Base-by-base conservation (phyloP, 305 asterid genomes). In the Rubia tinctorum region DNA sequence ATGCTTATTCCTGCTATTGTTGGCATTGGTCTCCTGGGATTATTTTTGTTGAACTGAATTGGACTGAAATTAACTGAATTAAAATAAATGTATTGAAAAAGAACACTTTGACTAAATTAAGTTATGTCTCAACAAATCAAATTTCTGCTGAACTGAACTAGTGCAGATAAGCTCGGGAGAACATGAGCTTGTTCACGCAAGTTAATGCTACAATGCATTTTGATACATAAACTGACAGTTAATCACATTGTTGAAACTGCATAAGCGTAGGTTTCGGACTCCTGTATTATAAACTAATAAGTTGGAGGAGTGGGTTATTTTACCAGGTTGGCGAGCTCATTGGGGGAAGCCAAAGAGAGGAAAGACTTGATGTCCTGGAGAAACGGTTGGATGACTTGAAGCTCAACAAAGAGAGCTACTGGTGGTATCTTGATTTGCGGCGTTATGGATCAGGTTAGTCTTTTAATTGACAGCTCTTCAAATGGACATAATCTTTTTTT, bases 291-390 rank as follows among this genome's bases (percentile, higher is more conserved):
- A 45, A 45, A 45, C 53, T 68, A 37, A 30, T 30, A 30, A 30
- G 17, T 69, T 60, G 5, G n/a, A 10, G 30, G 27, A 25, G 6
- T 77, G 71, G 40, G 77, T 53, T n/a, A 34, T 6, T 71, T 71
- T 55, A 53, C 74, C 85, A 95, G 99, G 87, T 95, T 75, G 99
- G 99, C 34, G 98, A 95, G 76, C 97, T 95, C 67, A 91, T 95
- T 71, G 99, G 99, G 77, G 99, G 99, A 82, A 95, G 99, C 87
- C 99, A 92, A 83, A 89, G 99, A 79, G 99, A 95, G 81, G 99
- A 95, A 76, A 92, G 98, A 71, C 92, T 95, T 37, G 96, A 88
- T 10, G 80, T 84, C 76, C 84, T 95, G 78, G 99, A 95, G 78
- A 84, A 81, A 60, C 88, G 98, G 13, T 80, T 95, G 84, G 98